These are phyloP conservation scores for Beverwykella pulmonaria DNA, from an alignment of 495 filamentous ascomycete genomes.

Conservation along the genomic window DNA sequence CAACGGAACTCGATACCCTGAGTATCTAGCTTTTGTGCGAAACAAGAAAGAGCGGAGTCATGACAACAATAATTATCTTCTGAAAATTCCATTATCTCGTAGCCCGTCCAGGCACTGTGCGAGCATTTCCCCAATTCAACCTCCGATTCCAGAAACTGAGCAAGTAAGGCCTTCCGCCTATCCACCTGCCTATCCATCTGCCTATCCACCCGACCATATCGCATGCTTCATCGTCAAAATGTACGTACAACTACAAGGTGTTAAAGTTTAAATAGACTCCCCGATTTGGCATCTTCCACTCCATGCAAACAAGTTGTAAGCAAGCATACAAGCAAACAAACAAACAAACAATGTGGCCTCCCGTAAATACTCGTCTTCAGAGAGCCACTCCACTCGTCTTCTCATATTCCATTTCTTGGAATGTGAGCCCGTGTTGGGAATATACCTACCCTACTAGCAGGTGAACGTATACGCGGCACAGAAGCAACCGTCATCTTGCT, in stretches of 20 bases:
- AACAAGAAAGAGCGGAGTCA: too few relatives aligned
- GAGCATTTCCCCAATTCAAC: too few relatives aligned
- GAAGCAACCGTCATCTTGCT: not conserved
- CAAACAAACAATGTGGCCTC: not conserved
- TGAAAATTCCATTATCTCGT: too few relatives aligned
- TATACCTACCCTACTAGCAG: not conserved
- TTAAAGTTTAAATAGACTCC: too few relatives aligned
- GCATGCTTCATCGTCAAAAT: conserved; percentile 5
- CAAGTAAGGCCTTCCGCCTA: too few relatives aligned
- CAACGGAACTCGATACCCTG: too few relatives aligned
- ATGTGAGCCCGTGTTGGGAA: not conserved
- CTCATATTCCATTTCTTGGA: not conserved
- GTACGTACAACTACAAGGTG: conserved; percentile 10
- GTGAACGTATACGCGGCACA: not conserved
- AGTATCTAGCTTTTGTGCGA: too few relatives aligned
- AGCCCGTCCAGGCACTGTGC: too few relatives aligned
- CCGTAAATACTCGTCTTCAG: not conserved
- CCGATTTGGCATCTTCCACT: not conserved
- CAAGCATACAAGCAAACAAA: not conserved
- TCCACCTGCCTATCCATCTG: too few relatives aligned
- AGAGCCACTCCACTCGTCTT: not conserved
- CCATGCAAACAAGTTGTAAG: not conserved
- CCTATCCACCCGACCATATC: too few relatives aligned
- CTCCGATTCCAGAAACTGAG: too few relatives aligned
- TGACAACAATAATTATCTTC: too few relatives aligned